These are phyloP conservation scores for Shiraia sp. DNA, from an alignment of 2,329 filamentous ascomycete genomes.

Conservation along the genomic window DNA sequence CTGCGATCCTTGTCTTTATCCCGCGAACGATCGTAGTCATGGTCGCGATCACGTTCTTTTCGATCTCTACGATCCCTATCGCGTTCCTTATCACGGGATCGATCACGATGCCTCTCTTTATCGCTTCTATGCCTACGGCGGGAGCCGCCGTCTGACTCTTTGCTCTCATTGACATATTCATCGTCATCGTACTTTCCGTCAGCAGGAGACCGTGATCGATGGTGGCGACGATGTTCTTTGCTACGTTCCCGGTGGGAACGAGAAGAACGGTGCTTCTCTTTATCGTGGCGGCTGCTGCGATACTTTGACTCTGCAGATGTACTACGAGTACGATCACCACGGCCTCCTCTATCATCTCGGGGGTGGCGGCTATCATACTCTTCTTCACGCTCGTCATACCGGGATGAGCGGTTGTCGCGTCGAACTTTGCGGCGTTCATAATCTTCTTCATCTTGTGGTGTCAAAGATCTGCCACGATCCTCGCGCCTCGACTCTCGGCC, in stretches of 20 bases:
- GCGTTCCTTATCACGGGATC: constrained; percentile 37
- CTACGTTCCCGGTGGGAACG: constrained; percentile 52
- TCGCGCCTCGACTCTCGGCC: constrained; percentile 53
- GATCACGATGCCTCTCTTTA: constrained; percentile 38
- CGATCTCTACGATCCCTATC: constrained; percentile 46
- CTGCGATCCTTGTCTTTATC: constrained; percentile 50
- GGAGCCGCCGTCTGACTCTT: constrained; percentile 31
- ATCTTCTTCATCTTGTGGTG: constrained; percentile 38
- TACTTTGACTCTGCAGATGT: constrained; percentile 65
- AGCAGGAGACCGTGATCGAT: constrained; percentile 48
- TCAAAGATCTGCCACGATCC: constrained; percentile 58
- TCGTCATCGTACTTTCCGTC: constrained; percentile 37
- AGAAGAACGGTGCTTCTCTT: constrained; percentile 50
- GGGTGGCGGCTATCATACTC: constrained; percentile 36
- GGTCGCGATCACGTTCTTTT: constrained; percentile 57
- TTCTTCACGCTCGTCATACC: constrained; percentile 45
- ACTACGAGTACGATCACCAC: constrained; percentile 64
- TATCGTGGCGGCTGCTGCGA: constrained; percentile 60
- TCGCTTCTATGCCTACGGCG: constrained; percentile 45
- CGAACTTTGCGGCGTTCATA: constrained; percentile 44
- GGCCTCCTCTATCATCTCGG: constrained; percentile 55
- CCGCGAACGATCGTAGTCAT: constrained; percentile 40
- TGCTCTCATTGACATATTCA: constrained; percentile 33
- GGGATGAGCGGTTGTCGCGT: constrained; percentile 55
- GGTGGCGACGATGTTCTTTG: constrained; percentile 49